Base-by-base conservation (phyloP, 1,284 basidiomycete genomes). In the Rhodofomes roseus region DNA sequence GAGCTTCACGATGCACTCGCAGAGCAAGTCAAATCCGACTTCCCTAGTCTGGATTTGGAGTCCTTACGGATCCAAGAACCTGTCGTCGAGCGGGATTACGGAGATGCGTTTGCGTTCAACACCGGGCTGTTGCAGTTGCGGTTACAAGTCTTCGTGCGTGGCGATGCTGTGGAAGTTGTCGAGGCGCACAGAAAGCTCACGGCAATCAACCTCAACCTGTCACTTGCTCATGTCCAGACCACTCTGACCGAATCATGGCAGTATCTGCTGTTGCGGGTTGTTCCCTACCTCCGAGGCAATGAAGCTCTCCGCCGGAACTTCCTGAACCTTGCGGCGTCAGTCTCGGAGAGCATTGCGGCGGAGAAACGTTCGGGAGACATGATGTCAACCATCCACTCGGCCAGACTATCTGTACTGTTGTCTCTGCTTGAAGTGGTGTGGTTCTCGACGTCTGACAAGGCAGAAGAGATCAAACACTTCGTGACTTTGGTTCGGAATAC, bases 121-220 rank as follows among this genome's bases (percentile, higher is more conserved):
- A 72, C 76, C 14, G 64, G 74, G 4, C 71, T 88, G 2, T 75
- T 89, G 23, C 79, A 79, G 53, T 76, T 76, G 43, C 80, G 88
- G 18, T 73, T 89, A 40, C 78, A 78, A 31, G 79, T 81, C 1
- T 85, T 83, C 25, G 60, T 70, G 40, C 68, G 75, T 18, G 78
- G 81, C 56, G 73, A 72, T 16, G 73, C 78, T 60, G 71, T 76
- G 4, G 74, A 80, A 18, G 65, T 72, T 8, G 71, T 79, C 2
- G 81, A 84, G 14, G 73, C 84, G 11, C 78, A 87, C 63, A 80
- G 77, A 54, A 78, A 79, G 51, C 70, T 90, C 9, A 74, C 80
- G 58, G 85, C 86, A 0, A 84, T 93, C 73, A 95, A 95, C 70
- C 79, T 93, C 63, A 93, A 95, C 70, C 83, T 95, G 65, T 95